These are phyloP conservation scores for Geotrichum carabidarum DNA, from an alignment of 1,139 yeast species.

Conservation along the genomic window DNA sequence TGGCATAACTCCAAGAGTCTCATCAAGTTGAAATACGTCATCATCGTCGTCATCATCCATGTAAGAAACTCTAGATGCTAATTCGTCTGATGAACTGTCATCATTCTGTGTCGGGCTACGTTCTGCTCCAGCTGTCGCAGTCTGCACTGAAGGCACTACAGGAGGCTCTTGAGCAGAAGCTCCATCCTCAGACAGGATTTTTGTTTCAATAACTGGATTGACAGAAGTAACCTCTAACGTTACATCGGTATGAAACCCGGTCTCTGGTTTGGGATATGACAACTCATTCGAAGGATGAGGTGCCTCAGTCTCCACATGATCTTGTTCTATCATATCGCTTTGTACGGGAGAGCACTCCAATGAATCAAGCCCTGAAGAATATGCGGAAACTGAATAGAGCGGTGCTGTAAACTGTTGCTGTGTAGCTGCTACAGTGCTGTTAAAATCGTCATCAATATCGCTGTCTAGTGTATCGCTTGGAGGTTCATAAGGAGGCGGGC, in stretches of 20 bases:
- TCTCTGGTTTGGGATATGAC: not conserved
- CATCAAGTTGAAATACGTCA: slow-evolving; percentile 20
- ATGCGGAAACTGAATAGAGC: slow-evolving; percentile 13
- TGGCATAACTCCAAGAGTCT: slow-evolving; percentile 14
- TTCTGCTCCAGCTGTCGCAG: not conserved
- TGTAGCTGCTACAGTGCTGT: slow-evolving; percentile 9
- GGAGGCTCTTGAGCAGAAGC: not conserved
- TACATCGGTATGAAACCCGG: not conserved
- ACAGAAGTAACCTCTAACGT: too few species aligned
- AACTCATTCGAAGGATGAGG: not conserved
- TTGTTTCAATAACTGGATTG: not conserved
- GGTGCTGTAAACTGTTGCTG: slow-evolving; percentile 11
- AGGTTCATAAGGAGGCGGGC: not conserved
- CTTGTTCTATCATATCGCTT: not conserved
- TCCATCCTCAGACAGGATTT: not conserved
- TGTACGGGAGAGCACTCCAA: slow-evolving; percentile 13
- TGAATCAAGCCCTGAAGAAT: slow-evolving; percentile 15
- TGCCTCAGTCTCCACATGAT: not conserved
- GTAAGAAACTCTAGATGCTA: not conserved
- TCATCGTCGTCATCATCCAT: slow-evolving; percentile 16
- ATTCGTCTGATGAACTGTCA: slow-evolving; percentile 11
- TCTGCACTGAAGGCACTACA: not conserved
- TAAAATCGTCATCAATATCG: slow-evolving; percentile 11
- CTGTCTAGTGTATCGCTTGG: not conserved
- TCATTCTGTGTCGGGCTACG: not conserved